A percentile compares a stretch with the other conserved stretches of the same genome.
Evolutionary conservation across 805 yeast species (phyloP).

Genomic region (Lachancea thermotolerans): DNA sequence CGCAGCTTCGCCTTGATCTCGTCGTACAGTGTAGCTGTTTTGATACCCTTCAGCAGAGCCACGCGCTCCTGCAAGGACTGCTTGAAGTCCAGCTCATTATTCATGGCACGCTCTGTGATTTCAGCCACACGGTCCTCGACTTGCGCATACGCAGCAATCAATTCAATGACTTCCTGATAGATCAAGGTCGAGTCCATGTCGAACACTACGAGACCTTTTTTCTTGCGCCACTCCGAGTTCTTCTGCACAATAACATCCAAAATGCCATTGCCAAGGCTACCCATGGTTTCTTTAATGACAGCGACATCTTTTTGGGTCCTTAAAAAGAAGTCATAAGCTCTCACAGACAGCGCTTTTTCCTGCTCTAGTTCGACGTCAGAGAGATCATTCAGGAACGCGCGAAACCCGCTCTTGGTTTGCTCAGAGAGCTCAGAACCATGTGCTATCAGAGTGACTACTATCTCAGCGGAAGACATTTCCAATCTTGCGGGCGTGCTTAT

Average conservation of each 20-base stretch:
- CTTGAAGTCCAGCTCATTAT: slow-evolving; percentile 88
- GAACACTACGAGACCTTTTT: slow-evolving; percentile 63
- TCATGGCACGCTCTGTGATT: slow-evolving; percentile 93
- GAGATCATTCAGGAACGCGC: not conserved
- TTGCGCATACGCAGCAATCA: slow-evolving; percentile 89
- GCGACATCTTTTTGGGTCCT: not conserved
- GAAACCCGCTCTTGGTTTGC: slow-evolving; percentile 1
- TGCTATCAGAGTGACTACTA: slow-evolving; percentile 14
- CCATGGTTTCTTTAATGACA: not conserved
- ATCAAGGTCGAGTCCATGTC: slow-evolving; percentile 98
- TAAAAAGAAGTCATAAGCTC: slow-evolving; percentile 15
- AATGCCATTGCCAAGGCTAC: slow-evolving; percentile 4
- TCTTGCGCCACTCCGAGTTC: slow-evolving; percentile 18
- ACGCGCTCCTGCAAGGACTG: slow-evolving; percentile 76
- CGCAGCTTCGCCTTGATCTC: slow-evolving; percentile 61
- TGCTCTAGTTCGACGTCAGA: slow-evolving; percentile 4
- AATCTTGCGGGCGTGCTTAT: not conserved
- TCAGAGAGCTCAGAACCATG: slow-evolving; percentile 8
- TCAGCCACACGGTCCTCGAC: slow-evolving; percentile 82
- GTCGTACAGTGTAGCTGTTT: slow-evolving; percentile 66
- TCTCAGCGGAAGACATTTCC: not conserved
- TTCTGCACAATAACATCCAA: slow-evolving; percentile 23
- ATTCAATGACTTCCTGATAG: slow-evolving; percentile 92
- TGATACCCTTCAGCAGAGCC: slow-evolving; percentile 71
- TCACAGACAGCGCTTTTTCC: slow-evolving; percentile 10